These are phyloP conservation scores for Ceratonia siliqua DNA, from an alignment of 306 rosid species.

Conservation along the genomic window DNA sequence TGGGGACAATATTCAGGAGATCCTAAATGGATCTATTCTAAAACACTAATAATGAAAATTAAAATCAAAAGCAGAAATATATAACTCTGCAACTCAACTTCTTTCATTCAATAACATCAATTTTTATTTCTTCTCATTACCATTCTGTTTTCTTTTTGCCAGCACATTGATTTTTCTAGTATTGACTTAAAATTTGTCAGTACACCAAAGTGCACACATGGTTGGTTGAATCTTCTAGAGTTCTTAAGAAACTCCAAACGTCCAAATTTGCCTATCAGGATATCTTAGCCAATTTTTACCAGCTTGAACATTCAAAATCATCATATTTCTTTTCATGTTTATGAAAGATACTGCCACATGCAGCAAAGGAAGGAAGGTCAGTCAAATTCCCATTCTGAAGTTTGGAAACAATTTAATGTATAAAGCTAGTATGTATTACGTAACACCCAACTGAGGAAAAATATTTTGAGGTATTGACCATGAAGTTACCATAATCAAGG, in stretches of 20 bases:
- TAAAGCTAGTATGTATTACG: not conserved
- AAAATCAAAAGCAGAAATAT: not conserved
- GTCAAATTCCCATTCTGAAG: not conserved
- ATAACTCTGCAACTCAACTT: not conserved
- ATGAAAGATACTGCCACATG: not conserved
- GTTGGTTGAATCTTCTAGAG: slow-evolving; percentile 19
- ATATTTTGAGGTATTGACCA: not conserved
- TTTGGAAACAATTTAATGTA: slow-evolving; percentile 15
- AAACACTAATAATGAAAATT: not conserved
- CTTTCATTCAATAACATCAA: not conserved
- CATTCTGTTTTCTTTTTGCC: too few species aligned
- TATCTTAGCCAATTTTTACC: slow-evolving; percentile 4
- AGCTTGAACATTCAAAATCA: not conserved
- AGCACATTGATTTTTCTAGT: slow-evolving; percentile 15
- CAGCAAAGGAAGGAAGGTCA: not conserved
- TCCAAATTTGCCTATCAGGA: slow-evolving; percentile 19
- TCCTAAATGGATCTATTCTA: slow-evolving; percentile 17
- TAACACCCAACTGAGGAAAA: not conserved
- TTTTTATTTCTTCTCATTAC: not conserved
- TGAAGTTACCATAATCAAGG: not conserved
- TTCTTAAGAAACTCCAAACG: not conserved
- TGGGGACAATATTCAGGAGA: not conserved
- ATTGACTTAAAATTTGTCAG: slow-evolving; percentile 4
- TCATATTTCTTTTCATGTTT: not conserved
- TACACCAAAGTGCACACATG: slow-evolving; percentile 4